Evolutionary conservation across 2,329 filamentous ascomycete genomes (phyloP).

Genomic region (Pezicula carpinea): DNA sequence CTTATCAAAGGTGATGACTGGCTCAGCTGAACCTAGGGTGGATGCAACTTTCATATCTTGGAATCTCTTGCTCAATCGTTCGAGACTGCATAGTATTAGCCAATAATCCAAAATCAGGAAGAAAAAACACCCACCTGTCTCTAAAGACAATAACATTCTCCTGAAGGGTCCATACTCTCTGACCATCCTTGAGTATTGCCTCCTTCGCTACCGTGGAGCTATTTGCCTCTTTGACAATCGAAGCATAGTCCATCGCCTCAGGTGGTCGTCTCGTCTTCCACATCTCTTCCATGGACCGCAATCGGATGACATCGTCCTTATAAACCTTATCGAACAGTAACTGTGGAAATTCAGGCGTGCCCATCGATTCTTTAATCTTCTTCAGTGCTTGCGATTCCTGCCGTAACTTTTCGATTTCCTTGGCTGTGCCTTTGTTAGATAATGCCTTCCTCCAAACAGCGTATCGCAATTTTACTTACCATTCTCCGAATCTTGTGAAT

Average conservation of each 20-base stretch:
- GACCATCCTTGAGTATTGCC: slow-evolving; percentile 58
- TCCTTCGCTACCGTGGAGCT: slow-evolving; percentile 44
- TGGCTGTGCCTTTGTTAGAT: slow-evolving; percentile 36
- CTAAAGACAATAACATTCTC: slow-evolving; percentile 86
- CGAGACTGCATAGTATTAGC: slow-evolving; percentile 45
- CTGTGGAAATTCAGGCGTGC: slow-evolving; percentile 69
- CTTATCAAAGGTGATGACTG: slow-evolving; percentile 87
- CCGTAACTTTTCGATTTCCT: slow-evolving; percentile 83
- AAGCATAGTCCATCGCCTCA: slow-evolving; percentile 65
- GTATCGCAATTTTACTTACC: slow-evolving; percentile 36
- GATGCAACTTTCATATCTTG: slow-evolving; percentile 52
- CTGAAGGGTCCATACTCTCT: slow-evolving; percentile 72
- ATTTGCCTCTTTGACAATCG: slow-evolving; percentile 49
- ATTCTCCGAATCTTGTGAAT: slow-evolving; percentile 77
- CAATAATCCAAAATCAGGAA: background rate
- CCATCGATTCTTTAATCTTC: slow-evolving; percentile 75
- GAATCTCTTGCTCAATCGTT: slow-evolving; percentile 70
- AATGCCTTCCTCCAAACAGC: slow-evolving; percentile 6
- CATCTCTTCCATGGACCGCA: slow-evolving; percentile 90
- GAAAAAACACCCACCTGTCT: slow-evolving; percentile 50
- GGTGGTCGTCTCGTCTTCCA: slow-evolving; percentile 82
- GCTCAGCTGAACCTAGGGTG: slow-evolving; percentile 45
- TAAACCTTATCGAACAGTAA: slow-evolving; percentile 94
- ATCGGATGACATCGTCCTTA: slow-evolving; percentile 72
- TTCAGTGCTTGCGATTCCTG: slow-evolving; percentile 81